Evolutionary conservation across 805 yeast species (phyloP), one percentile per base, ranked within the genome.

Genomic region (Zygosaccharomyces rouxii): DNA sequence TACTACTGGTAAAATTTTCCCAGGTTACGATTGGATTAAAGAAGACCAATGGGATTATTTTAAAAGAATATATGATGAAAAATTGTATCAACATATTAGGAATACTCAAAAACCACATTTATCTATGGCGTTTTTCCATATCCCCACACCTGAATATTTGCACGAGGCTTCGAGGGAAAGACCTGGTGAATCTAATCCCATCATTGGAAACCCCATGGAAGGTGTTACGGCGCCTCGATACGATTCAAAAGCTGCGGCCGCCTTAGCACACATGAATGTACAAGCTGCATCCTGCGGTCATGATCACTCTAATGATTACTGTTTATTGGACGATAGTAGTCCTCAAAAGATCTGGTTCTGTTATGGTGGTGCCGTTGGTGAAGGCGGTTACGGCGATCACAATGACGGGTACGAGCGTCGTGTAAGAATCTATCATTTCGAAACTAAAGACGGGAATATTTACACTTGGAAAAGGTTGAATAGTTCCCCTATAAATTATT

Each of bases 301-400:
- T 64, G 99, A 94, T 61, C 99, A 94, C 65, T 86, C 89, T 57
- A 94, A 94, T 66, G 98, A 94, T 62, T 94, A 78, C 64, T 94
- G 99, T 67, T 68, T 87, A 50, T 67, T 74, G 44, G 85, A 86
- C 55, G 64, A 71, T 19, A 63, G 70, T n/a, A 57, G 61, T 2
- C 50, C 56, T 6, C 56, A 56, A n/a, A 59, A 54, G 10, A 67
- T 84, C 28, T 88, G 96, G 95, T 70, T 94, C 29, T 94, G 99
- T 61, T 89, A 89, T 62, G 99, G 96, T 3, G 99, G 99, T 22
- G 95, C 83, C 1, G 76, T 79, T 4, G 99, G 98, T 13, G 95
- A 88, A 68, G 99, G 98, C 35, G 98, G 97, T 0, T 94, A 94
- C 63, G 97, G 85, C 7, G 97, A 97, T 0, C 89, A 89, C 59